A percentile compares a stretch with the other conserved stretches of the same genome.
phyloP scores from a whole-genome alignment of 2,329 filamentous ascomycete species.

The Podosphaera xanthii region DNA sequence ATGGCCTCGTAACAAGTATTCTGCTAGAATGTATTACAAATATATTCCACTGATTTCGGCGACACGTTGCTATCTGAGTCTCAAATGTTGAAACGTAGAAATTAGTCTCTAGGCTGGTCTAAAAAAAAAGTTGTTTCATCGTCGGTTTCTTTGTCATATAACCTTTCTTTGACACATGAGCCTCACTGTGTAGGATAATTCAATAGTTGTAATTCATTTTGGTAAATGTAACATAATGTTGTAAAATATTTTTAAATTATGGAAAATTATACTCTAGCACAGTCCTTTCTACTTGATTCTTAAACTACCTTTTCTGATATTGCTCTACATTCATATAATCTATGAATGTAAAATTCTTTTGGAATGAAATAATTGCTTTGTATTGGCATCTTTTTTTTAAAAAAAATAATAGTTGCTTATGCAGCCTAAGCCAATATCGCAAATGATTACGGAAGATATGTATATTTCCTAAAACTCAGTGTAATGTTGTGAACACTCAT shows the following conservation, averaged over 20 bases:
- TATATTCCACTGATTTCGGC: background rate
- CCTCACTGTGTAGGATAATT: background rate
- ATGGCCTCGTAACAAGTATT: too few species aligned
- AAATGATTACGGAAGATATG: too few species aligned
- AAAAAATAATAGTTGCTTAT: too few species aligned
- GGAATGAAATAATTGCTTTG: background rate
- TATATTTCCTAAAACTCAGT: too few species aligned
- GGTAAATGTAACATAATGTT: background rate
- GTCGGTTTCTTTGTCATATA: too few species aligned
- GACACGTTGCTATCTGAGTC: background rate
- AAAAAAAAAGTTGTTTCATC: background rate
- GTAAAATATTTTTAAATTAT: background rate
- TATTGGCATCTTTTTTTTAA: background rate
- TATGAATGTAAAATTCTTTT: background rate
- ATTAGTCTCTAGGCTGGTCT: background rate
- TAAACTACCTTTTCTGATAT: background rate
- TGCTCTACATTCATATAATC: background rate
- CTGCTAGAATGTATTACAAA: too few species aligned
- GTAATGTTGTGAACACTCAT: too few species aligned
- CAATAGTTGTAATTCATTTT: background rate
- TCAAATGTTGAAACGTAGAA: background rate
- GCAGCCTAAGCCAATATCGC: too few species aligned
- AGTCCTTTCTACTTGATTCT: background rate
- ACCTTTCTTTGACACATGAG: background rate
- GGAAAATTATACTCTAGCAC: background rate